Evolutionary conservation across 441 rosid species (phyloP).

Genomic region (Croton setiger): DNA sequence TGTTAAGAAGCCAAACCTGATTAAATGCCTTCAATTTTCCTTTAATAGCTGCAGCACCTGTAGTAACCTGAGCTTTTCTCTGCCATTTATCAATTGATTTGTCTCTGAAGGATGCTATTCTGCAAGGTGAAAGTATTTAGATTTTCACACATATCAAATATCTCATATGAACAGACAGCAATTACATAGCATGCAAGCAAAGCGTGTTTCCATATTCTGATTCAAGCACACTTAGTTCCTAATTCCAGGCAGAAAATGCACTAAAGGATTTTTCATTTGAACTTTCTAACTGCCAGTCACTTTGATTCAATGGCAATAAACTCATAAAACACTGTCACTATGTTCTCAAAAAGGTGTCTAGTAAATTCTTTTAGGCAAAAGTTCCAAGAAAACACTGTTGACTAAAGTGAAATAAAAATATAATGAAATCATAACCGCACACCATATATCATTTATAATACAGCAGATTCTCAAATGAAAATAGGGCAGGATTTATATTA

Average conservation of each 20-base stretch:
- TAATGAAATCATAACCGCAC: too few species aligned
- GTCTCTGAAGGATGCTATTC: slow-evolving; percentile 75
- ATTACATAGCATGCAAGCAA: slow-evolving; percentile 2
- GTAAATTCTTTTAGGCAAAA: too few species aligned
- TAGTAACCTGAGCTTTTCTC: slow-evolving; percentile 83
- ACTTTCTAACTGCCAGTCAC: background rate
- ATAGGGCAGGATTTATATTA: background rate
- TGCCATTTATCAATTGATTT: slow-evolving; percentile 95
- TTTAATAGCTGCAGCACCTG: slow-evolving; percentile 91
- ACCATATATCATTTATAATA: background rate
- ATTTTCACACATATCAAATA: slow-evolving; percentile 9
- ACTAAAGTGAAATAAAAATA: too few species aligned
- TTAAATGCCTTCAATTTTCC: slow-evolving; percentile 86
- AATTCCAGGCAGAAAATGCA: too few species aligned
- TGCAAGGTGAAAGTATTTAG: slow-evolving; percentile 33
- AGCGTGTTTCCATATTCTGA: too few species aligned
- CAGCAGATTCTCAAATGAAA: background rate
- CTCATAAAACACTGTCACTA: too few species aligned
- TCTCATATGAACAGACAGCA: slow-evolving; percentile 1
- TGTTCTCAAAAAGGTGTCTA: too few species aligned
- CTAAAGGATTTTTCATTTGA: background rate
- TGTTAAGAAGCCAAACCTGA: slow-evolving; percentile 57
- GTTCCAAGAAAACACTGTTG: too few species aligned
- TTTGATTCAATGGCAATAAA: background rate
- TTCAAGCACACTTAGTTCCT: too few species aligned